These are phyloP conservation scores for Eleusine coracana DNA, from an alignment of 176 grass and related monocot species.

Conservation along the genomic window DNA sequence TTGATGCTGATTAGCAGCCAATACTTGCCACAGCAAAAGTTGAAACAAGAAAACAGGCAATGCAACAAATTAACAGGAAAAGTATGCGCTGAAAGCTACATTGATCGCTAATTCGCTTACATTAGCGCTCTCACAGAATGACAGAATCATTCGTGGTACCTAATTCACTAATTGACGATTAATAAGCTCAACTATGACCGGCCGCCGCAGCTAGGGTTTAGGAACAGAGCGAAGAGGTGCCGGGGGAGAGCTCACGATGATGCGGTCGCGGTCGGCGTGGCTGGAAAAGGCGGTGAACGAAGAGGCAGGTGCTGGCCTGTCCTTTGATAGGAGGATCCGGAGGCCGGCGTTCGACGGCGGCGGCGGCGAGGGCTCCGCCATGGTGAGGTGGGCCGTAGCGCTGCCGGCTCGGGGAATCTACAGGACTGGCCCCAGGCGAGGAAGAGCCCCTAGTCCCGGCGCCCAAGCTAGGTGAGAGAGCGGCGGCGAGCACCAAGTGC, in stretches of 20 bases:
- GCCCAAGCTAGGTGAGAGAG: neutral
- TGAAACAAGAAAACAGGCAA: neutral
- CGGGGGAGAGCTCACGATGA: conserved; percentile 62
- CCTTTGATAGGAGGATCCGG: conserved; percentile 80
- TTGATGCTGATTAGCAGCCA: neutral
- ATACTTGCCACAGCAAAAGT: neutral
- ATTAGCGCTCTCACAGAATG: neutral
- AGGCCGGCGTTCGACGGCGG: conserved; percentile 52
- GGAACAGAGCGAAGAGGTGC: neutral
- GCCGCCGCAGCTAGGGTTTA: conserved; percentile 19
- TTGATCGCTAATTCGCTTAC: neutral
- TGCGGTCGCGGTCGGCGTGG: conserved; percentile 83
- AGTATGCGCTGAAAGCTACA: neutral
- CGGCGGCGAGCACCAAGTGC: neutral
- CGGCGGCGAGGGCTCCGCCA: conserved; percentile 56
- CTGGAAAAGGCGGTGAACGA: conserved; percentile 41
- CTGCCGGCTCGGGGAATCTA: neutral
- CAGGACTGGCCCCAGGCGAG: neutral
- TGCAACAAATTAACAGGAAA: neutral
- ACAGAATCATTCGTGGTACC: neutral
- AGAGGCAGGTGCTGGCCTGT: conserved; percentile 22
- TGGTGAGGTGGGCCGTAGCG: neutral
- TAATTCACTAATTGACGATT: neutral
- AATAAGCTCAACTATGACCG: neutral
- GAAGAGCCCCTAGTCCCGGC: neutral